A percentile compares a stretch with the other conserved stretches of the same genome.
These are phyloP conservation scores for Dimargaris cristalligena DNA, from an alignment of 192 early-diverging fungal genomes.

Conservation along the genomic window DNA sequence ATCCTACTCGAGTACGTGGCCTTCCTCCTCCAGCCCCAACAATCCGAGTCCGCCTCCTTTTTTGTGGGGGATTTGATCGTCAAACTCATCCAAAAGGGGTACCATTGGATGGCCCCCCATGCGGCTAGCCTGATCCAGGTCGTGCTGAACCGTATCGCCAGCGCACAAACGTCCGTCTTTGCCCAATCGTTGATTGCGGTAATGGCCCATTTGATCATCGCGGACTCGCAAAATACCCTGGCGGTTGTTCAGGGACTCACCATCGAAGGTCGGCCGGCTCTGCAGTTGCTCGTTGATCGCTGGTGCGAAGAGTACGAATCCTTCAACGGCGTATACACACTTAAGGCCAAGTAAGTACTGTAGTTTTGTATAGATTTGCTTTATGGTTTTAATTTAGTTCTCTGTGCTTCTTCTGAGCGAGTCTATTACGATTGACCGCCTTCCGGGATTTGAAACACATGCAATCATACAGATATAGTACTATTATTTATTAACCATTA, in stretches of 20 bases:
- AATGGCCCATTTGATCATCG: conserved; percentile 68
- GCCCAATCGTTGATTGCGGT: conserved; percentile 72
- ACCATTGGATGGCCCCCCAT: conserved; percentile 26
- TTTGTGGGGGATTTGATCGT: conserved; percentile 83
- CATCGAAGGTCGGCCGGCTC: neutral
- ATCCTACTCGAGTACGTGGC: conserved; percentile 67
- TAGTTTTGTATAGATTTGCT: neutral
- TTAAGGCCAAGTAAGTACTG: conserved; percentile 32
- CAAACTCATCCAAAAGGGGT: conserved; percentile 68
- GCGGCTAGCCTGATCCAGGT: conserved; percentile 66
- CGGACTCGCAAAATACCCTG: conserved; percentile 25
- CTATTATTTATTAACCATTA: too few species aligned
- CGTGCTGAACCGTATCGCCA: conserved; percentile 47
- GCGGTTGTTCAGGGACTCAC: too few species aligned
- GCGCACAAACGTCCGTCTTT: conserved; percentile 60
- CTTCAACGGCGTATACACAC: conserved; percentile 5
- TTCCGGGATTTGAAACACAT: too few species aligned
- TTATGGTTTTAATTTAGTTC: too few species aligned
- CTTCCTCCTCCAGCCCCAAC: conserved; percentile 52
- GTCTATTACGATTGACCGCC: too few species aligned
- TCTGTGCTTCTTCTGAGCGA: too few species aligned
- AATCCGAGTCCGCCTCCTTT: conserved; percentile 61
- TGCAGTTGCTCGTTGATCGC: neutral
- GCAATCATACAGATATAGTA: too few species aligned
- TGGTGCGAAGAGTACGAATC: conserved; percentile 11